phyloP scores from a whole-genome alignment of 352 stramenopile genomes.

The Pythium oligandrum region DNA sequence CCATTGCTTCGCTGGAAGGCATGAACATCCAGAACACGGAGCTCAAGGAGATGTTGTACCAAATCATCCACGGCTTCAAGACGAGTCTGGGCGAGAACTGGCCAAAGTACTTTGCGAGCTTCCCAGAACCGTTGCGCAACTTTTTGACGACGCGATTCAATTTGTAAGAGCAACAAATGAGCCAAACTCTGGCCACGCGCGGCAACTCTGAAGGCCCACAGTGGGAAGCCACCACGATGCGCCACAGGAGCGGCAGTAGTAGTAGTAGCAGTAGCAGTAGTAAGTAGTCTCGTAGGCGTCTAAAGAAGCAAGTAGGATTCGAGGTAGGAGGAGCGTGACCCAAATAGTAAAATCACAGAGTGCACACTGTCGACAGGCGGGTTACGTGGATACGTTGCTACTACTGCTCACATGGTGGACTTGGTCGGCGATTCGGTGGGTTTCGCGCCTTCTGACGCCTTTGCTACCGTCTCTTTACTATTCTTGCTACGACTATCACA shows the following conservation, averaged over 20 bases:
- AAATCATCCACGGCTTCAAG: slow-evolving; percentile 89
- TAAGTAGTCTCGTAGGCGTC: slow-evolving; percentile 17
- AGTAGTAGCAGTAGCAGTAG: slow-evolving; percentile 9
- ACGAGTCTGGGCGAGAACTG: slow-evolving; percentile 83
- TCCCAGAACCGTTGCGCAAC: slow-evolving; percentile 72
- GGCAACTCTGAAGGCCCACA: background rate
- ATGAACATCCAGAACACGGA: slow-evolving; percentile 71
- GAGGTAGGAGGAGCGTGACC: too few species aligned
- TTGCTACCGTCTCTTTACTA: too few species aligned
- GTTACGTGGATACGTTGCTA: too few species aligned
- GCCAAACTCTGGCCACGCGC: too few species aligned
- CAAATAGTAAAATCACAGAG: too few species aligned
- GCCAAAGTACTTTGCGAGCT: slow-evolving; percentile 80
- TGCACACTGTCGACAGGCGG: too few species aligned
- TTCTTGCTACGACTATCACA: too few species aligned
- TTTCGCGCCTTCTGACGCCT: too few species aligned
- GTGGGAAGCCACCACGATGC: slow-evolving; percentile 1
- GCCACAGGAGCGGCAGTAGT: slow-evolving; percentile 2
- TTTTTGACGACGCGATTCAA: slow-evolving; percentile 83
- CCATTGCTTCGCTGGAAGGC: slow-evolving; percentile 82
- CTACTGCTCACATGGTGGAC: too few species aligned
- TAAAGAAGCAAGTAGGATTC: slow-evolving; percentile 17
- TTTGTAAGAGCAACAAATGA: slow-evolving; percentile 27
- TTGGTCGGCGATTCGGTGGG: too few species aligned
- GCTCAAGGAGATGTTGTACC: slow-evolving; percentile 83